phyloP scores from a whole-genome alignment of 495 filamentous ascomycete species.

The Tuber melanosporum region DNA sequence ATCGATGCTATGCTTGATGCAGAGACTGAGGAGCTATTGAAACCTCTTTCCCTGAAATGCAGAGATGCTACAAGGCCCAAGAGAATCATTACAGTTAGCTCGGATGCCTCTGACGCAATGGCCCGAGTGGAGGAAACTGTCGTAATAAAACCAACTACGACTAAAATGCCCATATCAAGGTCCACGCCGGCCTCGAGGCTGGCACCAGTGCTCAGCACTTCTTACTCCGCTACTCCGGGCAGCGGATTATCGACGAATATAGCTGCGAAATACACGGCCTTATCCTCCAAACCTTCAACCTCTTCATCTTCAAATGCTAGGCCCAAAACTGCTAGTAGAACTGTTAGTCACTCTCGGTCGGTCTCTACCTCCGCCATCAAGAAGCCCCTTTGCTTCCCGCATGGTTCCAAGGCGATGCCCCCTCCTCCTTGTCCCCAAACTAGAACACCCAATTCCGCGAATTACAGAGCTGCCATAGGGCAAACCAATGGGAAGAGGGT shows the following conservation, averaged over 20 bases:
- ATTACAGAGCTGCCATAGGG: slow-evolving; percentile 32
- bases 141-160: slow-evolving; percentile 9
- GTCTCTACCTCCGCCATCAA: slow-evolving; percentile 23
- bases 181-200: not conserved
- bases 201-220: not conserved
- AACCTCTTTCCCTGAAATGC: not conserved
- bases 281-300: slow-evolving; percentile 32
- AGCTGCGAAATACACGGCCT: slow-evolving; percentile 24
- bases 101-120: slow-evolving; percentile 8
- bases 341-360: slow-evolving; percentile 21
- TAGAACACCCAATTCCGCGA: slow-evolving; percentile 15
- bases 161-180: slow-evolving; percentile 17
- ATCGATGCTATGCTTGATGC: slow-evolving; percentile 35
- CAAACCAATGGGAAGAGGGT: slow-evolving; percentile 30
- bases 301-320: slow-evolving; percentile 28
- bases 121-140: slow-evolving; percentile 7
- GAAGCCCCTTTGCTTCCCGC: slow-evolving; percentile 17
- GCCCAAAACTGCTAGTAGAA: slow-evolving; percentile 8
- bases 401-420: slow-evolving; percentile 2
- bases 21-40: slow-evolving; percentile 32
- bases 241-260: slow-evolving; percentile 19
- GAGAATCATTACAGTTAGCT: slow-evolving; percentile 2
- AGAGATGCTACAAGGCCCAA: slow-evolving; percentile 8
- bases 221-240: not conserved
- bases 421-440: slow-evolving; percentile 15